These are phyloP conservation scores for Pseudocercospora eumusae DNA, from an alignment of 2,329 filamentous ascomycete genomes.

Conservation along the genomic window DNA sequence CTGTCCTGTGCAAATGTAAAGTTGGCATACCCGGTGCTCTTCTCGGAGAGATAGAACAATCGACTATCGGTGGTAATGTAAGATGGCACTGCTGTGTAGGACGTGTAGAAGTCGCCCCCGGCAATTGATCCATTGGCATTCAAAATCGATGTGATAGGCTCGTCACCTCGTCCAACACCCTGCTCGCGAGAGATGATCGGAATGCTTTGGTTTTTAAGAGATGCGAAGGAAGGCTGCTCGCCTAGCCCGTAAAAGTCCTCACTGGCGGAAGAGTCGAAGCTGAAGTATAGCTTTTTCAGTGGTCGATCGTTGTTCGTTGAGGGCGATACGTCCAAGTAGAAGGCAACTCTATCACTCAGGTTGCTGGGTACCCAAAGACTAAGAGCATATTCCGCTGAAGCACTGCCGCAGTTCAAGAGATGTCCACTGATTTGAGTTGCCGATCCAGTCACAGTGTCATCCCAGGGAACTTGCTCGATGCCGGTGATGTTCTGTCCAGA, in stretches of 20 bases:
- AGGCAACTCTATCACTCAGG: constrained; percentile 27
- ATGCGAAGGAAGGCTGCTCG: constrained; percentile 33
- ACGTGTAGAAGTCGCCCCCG: constrained; percentile 40
- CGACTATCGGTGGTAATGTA: constrained; percentile 40
- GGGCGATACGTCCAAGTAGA: constrained; percentile 26
- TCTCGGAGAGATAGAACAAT: constrained; percentile 37
- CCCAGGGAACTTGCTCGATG: constrained; percentile 24
- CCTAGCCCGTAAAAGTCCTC: constrained; percentile 38
- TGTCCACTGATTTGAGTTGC: constrained; percentile 31
- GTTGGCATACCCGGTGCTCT: constrained; percentile 39
- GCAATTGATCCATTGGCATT: constrained; percentile 33
- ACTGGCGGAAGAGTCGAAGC: constrained; percentile 25
- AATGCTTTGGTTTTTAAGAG: constrained; percentile 35
- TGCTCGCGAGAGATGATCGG: constrained; percentile 37
- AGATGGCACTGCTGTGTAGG: constrained; percentile 40
- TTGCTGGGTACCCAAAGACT: constrained; percentile 31
- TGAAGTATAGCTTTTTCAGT: constrained; percentile 35
- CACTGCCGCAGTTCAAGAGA: constrained; percentile 27
- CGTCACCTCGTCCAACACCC: constrained; percentile 36
- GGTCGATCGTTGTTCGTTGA: constrained; percentile 13
- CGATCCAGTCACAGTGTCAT: constrained; percentile 21
- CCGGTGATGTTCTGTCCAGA: constrained; percentile 28
- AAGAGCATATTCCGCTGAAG: constrained; percentile 27
- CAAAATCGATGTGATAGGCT: constrained; percentile 32
- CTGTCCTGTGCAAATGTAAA: constrained; percentile 37